Conservation (phyloP, 75 land plant genomes). For the Selaginella moellendorffii region DNA sequence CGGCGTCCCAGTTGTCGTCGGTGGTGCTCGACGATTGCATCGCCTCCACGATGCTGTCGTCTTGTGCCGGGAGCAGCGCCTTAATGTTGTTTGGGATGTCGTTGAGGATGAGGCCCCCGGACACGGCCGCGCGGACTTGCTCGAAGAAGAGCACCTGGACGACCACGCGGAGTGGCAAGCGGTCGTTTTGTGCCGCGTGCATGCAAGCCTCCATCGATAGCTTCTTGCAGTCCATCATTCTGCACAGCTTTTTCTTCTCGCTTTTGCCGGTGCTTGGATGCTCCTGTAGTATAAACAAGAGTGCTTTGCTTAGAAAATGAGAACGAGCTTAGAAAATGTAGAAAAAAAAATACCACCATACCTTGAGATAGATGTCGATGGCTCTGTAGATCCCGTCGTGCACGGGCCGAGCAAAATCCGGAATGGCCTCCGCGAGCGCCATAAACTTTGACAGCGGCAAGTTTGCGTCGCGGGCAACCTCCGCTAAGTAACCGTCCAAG, state of each 20-base stretch:
- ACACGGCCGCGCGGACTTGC: conserved; percentile 46
- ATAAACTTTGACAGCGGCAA: background rate
- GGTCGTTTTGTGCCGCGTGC: conserved; percentile 65
- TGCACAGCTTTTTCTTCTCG: conserved; percentile 46
- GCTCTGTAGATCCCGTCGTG: background rate
- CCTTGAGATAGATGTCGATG: background rate
- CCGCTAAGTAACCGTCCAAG: conserved; percentile 34
- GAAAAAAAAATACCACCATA: background rate
- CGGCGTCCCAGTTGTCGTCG: conserved; percentile 61
- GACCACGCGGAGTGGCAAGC: conserved; percentile 45
- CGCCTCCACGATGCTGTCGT: conserved; percentile 25
- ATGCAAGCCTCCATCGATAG: conserved; percentile 52
- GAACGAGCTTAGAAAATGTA: too few species aligned
- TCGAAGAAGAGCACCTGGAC: conserved; percentile 82
- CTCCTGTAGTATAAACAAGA: conserved; percentile 24
- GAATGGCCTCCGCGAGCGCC: background rate
- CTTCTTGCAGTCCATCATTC: conserved; percentile 57
- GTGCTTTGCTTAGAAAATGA: background rate
- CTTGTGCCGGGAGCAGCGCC: conserved; percentile 37
- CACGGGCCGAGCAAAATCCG: background rate
- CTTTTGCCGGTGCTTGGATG: conserved; percentile 43
- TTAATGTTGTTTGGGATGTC: conserved; percentile 54
- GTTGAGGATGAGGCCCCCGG: conserved; percentile 33
- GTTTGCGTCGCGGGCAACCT: background rate
- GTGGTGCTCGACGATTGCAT: conserved; percentile 41